Base-by-base conservation (phyloP, 148 eudicot genomes). In the Tetragonia tetragonoides region DNA sequence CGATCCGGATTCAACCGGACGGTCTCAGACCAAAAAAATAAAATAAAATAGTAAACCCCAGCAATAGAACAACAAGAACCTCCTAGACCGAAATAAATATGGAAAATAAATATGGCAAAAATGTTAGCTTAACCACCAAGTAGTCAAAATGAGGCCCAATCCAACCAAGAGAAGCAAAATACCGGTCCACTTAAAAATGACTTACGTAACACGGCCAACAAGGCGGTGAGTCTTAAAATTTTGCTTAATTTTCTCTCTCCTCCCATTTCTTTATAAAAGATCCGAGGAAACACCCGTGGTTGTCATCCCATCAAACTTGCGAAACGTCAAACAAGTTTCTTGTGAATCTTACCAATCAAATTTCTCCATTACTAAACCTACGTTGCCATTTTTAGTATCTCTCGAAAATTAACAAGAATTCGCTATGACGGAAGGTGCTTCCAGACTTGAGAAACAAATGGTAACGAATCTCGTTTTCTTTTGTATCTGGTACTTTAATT, bases 391-490 rank as follows among this genome's bases (percentile, higher is more conserved):
- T 15, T 10, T 7, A 49, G 12, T 49, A 7, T 12, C 12, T 12
- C 8, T 49, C 8, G 12, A 49, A 7, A 0, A 49, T 0, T 7
- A 7, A 7, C 12, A 12, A 49, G 8, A 49, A 2, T 67, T 68
- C 20, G 15, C 23, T 42, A 78, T 83, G 85, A 79, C 82, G 24
- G 77, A 75, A 64, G 37, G 9, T 74, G 79, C 53, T 70, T 70
- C 51, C 8, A 68, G 46, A 40, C 44, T 54, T 24, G 67, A 71
- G 8, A 63, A 79, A 14, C 80, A 70, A 34, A 57, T 70, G 77
- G 85, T 83, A 47, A 46, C 75, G 34, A 47, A 47, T 74, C 41
- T 49, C 47, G 6, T 28, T 68, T 17, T 21, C 15, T 2, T 7
- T 49, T 20, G 0, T 61, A 34, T 4, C 2, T 37, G 51, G 4